Evolutionary conservation across 257 asterid genomes (phyloP).

Genomic region (Salvia hispanica): DNA sequence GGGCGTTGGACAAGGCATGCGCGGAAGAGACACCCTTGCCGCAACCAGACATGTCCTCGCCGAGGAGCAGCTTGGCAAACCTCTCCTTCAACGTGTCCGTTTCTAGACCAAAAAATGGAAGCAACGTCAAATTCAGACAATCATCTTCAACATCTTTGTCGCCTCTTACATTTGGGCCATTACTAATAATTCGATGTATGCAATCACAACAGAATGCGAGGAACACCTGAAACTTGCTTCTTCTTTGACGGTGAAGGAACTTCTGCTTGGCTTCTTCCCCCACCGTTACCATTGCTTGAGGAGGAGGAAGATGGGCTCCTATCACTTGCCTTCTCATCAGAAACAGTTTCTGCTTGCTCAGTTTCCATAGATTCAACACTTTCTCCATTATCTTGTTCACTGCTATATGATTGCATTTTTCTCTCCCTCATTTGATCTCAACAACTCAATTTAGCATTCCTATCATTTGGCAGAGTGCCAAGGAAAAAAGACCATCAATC

Average conservation of each 20-base stretch:
- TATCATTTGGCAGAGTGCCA: neutral
- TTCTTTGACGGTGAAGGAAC: neutral
- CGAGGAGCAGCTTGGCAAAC: conserved; percentile 75
- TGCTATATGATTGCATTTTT: conserved; percentile 1
- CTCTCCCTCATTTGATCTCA: neutral
- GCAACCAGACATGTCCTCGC: conserved; percentile 95
- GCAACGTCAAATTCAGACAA: neutral
- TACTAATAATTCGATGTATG: conserved; percentile 13
- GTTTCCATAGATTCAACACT: conserved; percentile 2
- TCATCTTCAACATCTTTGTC: neutral
- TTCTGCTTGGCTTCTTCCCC: neutral
- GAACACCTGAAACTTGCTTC: conserved; percentile 26
- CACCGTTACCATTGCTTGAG: neutral
- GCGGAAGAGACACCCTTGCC: conserved; percentile 96
- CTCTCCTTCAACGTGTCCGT: conserved; percentile 75
- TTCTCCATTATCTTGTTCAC: conserved; percentile 15
- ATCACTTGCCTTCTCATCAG: neutral
- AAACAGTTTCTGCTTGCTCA: neutral
- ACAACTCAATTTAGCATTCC: neutral
- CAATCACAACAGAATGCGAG: conserved; percentile 21
- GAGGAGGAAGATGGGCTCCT: neutral
- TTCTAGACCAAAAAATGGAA: conserved; percentile 43
- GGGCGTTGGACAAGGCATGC: conserved; percentile 81
- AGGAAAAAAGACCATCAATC: no score
- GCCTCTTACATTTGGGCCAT: neutral